A percentile compares a stretch with the other conserved stretches of the same genome.
Evolutionary conservation across 1,284 basidiomycete species (phyloP).

Genomic region (Ganoderma lucidum): DNA sequence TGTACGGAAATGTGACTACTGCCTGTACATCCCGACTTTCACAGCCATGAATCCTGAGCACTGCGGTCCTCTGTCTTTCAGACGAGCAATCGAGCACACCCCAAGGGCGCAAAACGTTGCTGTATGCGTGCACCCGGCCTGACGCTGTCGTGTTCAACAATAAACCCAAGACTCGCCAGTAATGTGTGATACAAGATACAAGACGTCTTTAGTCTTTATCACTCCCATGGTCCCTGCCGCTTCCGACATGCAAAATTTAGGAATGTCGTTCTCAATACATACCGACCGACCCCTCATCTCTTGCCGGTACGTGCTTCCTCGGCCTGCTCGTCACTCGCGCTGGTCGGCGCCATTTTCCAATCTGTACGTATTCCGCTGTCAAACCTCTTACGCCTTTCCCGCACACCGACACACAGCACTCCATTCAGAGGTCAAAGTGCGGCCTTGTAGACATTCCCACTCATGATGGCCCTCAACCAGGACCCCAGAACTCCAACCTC

Average conservation of each 20-base stretch:
- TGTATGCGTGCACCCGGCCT: background rate
- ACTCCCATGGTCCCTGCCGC: background rate
- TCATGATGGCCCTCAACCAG: constrained; percentile 5
- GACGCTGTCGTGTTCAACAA: too few species aligned
- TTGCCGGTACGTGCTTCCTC: background rate
- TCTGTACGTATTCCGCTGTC: constrained; percentile 6
- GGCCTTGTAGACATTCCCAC: background rate
- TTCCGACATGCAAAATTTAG: background rate
- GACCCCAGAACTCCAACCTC: constrained; percentile 1
- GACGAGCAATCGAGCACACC: background rate
- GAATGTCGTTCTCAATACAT: background rate
- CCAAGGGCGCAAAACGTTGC: too few species aligned
- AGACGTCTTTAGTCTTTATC: background rate
- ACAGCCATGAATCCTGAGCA: background rate
- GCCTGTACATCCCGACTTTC: background rate
- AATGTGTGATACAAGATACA: background rate
- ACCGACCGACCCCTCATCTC: background rate
- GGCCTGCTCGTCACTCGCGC: background rate
- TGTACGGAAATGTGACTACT: background rate
- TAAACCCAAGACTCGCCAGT: background rate
- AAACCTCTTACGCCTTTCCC: background rate
- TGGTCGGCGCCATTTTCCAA: background rate
- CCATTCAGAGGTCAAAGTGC: constrained; percentile 1
- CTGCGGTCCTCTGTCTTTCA: background rate
- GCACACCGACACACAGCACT: background rate